Evolutionary conservation across 2,329 filamentous ascomycete species (phyloP).

Genomic region (Colletotrichum sp.): DNA sequence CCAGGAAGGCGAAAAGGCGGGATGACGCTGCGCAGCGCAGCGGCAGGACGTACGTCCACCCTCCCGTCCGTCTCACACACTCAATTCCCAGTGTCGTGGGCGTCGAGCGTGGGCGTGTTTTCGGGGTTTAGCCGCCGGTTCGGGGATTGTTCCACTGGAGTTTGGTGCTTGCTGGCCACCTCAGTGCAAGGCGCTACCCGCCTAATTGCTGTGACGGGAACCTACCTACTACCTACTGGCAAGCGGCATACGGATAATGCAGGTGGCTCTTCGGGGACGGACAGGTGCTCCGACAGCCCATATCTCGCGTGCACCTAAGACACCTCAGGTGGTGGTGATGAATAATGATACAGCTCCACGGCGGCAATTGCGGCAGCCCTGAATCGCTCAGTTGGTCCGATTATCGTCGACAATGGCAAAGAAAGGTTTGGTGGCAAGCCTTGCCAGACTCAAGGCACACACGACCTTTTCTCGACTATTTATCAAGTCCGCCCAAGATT

Average conservation of each 20-base stretch:
- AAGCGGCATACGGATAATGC: neutral
- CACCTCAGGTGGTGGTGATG: neutral
- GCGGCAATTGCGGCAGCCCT: neutral
- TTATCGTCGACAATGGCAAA: neutral
- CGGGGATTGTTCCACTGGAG: constrained; percentile 2
- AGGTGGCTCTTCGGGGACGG: neutral
- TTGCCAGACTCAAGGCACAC: neutral
- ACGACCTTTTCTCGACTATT: neutral
- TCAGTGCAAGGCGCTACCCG: neutral
- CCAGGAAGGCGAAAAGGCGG: neutral
- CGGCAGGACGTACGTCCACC: constrained; percentile 1
- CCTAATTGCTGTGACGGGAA: neutral
- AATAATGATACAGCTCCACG: neutral
- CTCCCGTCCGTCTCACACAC: neutral
- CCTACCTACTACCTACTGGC: neutral
- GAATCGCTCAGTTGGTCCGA: neutral
- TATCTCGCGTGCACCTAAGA: neutral
- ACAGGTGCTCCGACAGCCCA: neutral
- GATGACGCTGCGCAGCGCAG: neutral
- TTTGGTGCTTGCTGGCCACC: neutral
- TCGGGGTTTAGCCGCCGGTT: constrained; percentile 15
- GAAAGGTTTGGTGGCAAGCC: neutral
- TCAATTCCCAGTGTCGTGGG: neutral
- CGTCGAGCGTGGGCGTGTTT: neutral
- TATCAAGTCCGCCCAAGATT: neutral